phyloP scores from a whole-genome alignment of 73 alveolate species.

The Symbiodinium pilosum region DNA sequence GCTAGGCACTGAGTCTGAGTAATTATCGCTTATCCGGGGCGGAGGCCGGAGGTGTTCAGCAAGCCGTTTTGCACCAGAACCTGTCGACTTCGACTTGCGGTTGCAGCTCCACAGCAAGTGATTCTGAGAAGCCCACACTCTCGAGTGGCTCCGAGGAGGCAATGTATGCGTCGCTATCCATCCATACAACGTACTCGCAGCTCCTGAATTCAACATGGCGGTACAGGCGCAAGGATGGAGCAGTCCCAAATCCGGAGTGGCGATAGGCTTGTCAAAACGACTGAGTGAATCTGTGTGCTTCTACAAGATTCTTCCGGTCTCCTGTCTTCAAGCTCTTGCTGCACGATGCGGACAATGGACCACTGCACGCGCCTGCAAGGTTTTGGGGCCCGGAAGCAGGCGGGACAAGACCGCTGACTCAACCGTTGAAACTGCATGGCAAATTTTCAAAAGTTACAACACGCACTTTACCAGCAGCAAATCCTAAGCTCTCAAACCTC shows the following conservation, averaged over 20 bases:
- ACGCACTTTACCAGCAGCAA: too few species aligned
- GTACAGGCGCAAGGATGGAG: too few species aligned
- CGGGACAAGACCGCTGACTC: too few species aligned
- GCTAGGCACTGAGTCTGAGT: too few species aligned
- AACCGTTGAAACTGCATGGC: too few species aligned
- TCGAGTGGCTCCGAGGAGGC: conserved; percentile 90
- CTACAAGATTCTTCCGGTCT: too few species aligned
- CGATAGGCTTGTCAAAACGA: too few species aligned
- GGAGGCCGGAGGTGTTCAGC: conserved; percentile 32
- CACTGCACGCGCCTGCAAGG: conserved; percentile 55
- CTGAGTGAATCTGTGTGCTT: too few species aligned
- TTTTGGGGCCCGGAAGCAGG: too few species aligned
- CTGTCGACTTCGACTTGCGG: background rate
- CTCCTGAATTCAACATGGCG: background rate
- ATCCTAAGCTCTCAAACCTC: background rate
- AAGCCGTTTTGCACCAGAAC: conserved; percentile 55
- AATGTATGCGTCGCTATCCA: conserved; percentile 79
- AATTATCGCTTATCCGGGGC: too few species aligned
- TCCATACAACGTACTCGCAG: conserved; percentile 65
- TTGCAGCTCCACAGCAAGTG: background rate
- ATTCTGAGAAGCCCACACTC: background rate
- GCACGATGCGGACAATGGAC: conserved; percentile 69
- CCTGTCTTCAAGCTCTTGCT: conserved; percentile 94
- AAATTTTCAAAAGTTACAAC: too few species aligned
- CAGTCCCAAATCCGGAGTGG: too few species aligned